Conservation (phyloP, 1,284 basidiomycete genomes). For the Retiboletus flavoniger region DNA sequence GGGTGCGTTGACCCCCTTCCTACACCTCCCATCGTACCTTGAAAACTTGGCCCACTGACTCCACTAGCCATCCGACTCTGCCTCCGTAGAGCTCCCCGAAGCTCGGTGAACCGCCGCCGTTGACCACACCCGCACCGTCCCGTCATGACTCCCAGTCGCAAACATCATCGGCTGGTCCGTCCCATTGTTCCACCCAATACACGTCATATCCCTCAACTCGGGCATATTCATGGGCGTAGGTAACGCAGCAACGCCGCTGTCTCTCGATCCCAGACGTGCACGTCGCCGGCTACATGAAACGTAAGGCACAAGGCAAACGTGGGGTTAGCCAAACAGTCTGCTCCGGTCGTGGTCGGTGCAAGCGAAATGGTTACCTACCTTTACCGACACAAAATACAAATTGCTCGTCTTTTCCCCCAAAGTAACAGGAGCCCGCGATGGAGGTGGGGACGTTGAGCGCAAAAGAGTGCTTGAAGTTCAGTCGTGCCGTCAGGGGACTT, state of each 20-base stretch:
- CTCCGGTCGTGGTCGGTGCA: not conserved
- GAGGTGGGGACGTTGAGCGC: conserved; percentile 67
- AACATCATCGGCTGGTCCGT: conserved; percentile 71
- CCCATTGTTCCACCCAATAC: conserved; percentile 72
- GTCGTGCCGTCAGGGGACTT: conserved; percentile 40
- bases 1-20: not conserved
- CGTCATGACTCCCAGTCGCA: conserved; percentile 74
- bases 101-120: conserved; percentile 14
- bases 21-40: not conserved
- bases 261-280: conserved; percentile 82
- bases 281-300: conserved; percentile 60
- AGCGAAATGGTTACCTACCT: conserved; percentile 40
- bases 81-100: conserved; percentile 21
- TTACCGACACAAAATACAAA: conserved; percentile 75
- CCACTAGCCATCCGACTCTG: conserved; percentile 19
- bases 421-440: conserved; percentile 75
- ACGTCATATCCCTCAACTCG: conserved; percentile 63
- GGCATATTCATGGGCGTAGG: conserved; percentile 48
- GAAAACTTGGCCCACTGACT: not conserved
- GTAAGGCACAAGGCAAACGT: not conserved
- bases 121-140: conserved; percentile 69
- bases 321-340: not conserved
- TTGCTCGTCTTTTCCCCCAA: conserved; percentile 73
- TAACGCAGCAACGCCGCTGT: conserved; percentile 66
- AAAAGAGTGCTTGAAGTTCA: conserved; percentile 64